Evolutionary conservation across 2,329 filamentous ascomycete species (phyloP).

Genomic region (Mycosphaerella sp.): DNA sequence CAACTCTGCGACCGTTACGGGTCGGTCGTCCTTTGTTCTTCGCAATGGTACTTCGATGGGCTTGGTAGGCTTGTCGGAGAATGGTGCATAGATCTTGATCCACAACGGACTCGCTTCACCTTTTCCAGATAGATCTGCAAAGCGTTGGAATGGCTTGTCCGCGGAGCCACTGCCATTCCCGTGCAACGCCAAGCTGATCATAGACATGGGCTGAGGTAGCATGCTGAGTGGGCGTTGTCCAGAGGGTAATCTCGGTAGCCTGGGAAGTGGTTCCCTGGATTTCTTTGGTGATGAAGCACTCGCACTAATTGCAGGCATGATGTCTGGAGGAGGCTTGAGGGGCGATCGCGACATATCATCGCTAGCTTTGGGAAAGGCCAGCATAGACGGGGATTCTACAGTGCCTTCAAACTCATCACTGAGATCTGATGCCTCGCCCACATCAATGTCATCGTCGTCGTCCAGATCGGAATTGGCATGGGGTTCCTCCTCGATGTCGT

Average conservation of each 20-base stretch:
- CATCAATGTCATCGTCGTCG: conserved; percentile 35
- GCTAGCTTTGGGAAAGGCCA: conserved; percentile 53
- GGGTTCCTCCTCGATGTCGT: conserved; percentile 35
- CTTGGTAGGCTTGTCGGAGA: conserved; percentile 57
- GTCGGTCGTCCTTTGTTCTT: conserved; percentile 60
- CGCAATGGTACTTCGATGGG: conserved; percentile 67
- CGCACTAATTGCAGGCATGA: conserved; percentile 39
- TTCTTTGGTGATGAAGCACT: conserved; percentile 53
- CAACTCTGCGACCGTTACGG: conserved; percentile 69
- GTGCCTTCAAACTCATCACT: conserved; percentile 53
- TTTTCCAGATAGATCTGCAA: conserved; percentile 69
- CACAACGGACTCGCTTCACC: conserved; percentile 70
- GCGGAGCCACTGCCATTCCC: conserved; percentile 45
- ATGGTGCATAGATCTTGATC: conserved; percentile 70
- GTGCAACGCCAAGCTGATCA: conserved; percentile 50
- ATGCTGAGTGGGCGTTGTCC: conserved; percentile 62
- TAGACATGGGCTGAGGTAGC: conserved; percentile 64
- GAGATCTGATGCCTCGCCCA: conserved; percentile 35
- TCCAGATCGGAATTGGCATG: conserved; percentile 29
- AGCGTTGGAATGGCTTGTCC: conserved; percentile 67
- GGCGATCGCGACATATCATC: conserved; percentile 46
- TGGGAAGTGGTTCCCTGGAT: conserved; percentile 50
- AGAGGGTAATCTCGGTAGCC: conserved; percentile 62
- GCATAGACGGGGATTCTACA: conserved; percentile 64
- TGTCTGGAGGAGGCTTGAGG: conserved; percentile 39